Percentiles rank a stretch among this genome's conserved stretches.
Conservation (phyloP, 2,329 filamentous ascomycete genomes). For the Colletotrichum plurivorum region DNA sequence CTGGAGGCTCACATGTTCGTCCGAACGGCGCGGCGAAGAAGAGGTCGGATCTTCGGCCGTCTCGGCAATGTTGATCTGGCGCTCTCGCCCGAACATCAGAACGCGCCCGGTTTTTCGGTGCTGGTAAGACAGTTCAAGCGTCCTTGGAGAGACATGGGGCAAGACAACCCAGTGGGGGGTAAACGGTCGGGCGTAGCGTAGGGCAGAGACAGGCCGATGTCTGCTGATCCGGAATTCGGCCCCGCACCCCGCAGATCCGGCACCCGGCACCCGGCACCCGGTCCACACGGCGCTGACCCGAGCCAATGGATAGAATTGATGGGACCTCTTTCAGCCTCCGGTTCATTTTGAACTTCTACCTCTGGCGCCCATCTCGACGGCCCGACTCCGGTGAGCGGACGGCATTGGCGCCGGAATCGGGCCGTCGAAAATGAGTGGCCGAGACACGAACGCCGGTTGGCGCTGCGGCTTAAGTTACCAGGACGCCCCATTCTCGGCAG, state of each 20-base stretch:
- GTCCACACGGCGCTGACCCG: no score
- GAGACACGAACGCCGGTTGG: neutral
- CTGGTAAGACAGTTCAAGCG: neutral
- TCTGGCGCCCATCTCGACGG: no score
- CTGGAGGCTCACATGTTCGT: constrained; percentile 9
- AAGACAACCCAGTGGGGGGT: neutral
- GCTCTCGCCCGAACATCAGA: neutral
- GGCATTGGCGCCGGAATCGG: no score
- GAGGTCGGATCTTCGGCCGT: neutral
- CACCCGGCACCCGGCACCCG: no score
- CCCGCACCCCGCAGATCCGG: neutral
- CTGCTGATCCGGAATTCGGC: neutral
- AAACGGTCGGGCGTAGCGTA: neutral
- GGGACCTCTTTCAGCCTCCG: no score
- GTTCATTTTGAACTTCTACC: no score
- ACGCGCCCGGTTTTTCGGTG: no score
- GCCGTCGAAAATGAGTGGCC: neutral
- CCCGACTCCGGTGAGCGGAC: no score
- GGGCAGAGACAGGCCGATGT: neutral
- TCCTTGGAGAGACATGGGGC: neutral
- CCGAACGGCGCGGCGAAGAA: neutral
- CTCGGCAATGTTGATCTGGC: neutral
- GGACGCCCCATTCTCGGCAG: no score
- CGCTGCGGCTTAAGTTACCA: no score
- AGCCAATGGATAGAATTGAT: no score